A percentile compares a stretch with the other conserved stretches of the same genome.
These are phyloP conservation scores for Trapa bicornis DNA, from an alignment of 345 rosid species.

Conservation along the genomic window DNA sequence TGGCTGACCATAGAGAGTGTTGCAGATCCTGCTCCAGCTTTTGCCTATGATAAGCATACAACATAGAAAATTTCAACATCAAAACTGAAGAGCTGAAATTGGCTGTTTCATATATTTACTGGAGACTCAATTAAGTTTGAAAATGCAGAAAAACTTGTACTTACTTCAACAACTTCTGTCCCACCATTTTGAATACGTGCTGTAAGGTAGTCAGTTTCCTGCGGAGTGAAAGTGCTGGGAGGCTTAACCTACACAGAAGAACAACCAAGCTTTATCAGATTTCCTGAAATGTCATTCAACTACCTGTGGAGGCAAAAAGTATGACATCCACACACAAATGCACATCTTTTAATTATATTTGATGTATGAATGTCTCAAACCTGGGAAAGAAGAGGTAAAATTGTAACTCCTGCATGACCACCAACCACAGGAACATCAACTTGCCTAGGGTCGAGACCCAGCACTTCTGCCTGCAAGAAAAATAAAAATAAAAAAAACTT, in stretches of 20 bases:
- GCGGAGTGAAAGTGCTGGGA: constrained; percentile 57
- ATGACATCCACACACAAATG: neutral
- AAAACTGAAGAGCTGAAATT: neutral
- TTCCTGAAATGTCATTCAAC: neutral
- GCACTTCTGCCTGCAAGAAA: constrained; percentile 69
- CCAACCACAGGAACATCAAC: constrained; percentile 96
- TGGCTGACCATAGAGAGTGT: constrained; percentile 85
- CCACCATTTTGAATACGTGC: constrained; percentile 96
- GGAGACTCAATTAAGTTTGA: neutral
- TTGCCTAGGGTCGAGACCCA: constrained; percentile 93
- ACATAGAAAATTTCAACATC: neutral
- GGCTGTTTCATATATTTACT: neutral
- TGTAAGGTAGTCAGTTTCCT: constrained; percentile 74
- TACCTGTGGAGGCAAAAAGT: neutral
- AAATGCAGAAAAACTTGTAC: neutral
- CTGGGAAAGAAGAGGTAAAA: constrained; percentile 92
- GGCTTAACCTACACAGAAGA: constrained; percentile 56
- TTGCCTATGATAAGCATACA: constrained; percentile 46
- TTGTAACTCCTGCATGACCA: constrained; percentile 98
- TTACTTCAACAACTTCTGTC: constrained; percentile 56
- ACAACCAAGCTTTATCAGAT: neutral
- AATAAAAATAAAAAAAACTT: neutral
- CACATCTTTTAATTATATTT: neutral
- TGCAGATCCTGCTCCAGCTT: constrained; percentile 97
- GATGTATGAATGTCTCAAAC: constrained; percentile 14